Evolutionary conservation across 345 rosid genomes (phyloP).

Genomic region (Eucalyptus virginea): DNA sequence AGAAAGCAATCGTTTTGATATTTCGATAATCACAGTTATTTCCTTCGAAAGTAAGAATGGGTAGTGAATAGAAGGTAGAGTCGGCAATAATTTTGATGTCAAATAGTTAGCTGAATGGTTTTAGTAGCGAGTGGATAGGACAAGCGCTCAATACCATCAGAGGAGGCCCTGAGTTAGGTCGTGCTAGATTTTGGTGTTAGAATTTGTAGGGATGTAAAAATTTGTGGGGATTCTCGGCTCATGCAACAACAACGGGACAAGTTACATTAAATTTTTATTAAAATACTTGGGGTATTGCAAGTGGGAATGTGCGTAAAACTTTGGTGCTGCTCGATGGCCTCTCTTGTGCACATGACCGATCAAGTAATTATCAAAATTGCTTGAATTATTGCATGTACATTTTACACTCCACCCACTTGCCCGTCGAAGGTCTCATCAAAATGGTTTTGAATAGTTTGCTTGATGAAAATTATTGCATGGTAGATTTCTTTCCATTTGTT

Average conservation of each 20-base stretch:
- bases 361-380: background rate
- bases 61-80: background rate
- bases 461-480: background rate
- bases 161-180: background rate
- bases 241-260: background rate
- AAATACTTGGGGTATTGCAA: background rate
- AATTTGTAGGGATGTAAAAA: background rate
- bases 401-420: background rate
- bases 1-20: background rate
- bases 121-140: no score
- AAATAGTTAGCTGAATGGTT: background rate
- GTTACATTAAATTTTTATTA: no score
- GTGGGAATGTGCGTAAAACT: background rate
- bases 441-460: background rate
- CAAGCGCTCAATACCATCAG: background rate
- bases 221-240: background rate
- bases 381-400: background rate
- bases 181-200: background rate
- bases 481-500: no score
- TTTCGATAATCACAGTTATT: rapidly evolving
- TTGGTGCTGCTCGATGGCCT: background rate
- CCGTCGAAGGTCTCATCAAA: background rate
- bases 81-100: background rate
- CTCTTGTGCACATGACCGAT: background rate
- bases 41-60: background rate